phyloP scores from a whole-genome alignment of 805 yeast genomes.

The Yarrowia bubula region DNA sequence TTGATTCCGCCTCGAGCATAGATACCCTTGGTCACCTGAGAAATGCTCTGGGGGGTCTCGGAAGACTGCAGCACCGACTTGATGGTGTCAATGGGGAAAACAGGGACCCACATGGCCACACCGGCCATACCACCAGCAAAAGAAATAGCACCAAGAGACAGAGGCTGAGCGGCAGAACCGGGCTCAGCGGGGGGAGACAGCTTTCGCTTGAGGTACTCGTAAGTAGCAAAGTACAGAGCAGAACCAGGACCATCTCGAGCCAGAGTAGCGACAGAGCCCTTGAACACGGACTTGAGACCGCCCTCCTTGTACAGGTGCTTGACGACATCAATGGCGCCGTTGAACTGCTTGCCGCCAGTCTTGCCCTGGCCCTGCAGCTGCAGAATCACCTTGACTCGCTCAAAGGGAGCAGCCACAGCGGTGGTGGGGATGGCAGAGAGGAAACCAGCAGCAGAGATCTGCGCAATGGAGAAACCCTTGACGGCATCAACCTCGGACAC shows the following conservation, averaged over 20 bases:
- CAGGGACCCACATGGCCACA: conserved; percentile 93
- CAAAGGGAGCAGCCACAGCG: conserved; percentile 95
- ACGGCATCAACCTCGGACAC: conserved; percentile 36
- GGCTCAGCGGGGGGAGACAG: conserved; percentile 46
- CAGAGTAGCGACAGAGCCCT: conserved; percentile 87
- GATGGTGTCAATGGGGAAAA: conserved; percentile 94
- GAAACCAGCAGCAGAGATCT: conserved; percentile 90
- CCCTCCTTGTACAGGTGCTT: conserved; percentile 71
- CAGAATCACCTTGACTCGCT: conserved; percentile 89
- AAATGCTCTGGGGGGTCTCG: conserved; percentile 50
- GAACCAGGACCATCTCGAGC: conserved; percentile 98
- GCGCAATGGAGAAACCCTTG: conserved; percentile 56
- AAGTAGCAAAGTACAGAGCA: conserved; percentile 92
- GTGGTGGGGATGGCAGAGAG: conserved; percentile 94
- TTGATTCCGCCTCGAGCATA: conserved; percentile 76
- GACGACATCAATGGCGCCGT: conserved; percentile 59
- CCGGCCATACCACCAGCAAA: conserved; percentile 96
- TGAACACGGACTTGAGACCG: conserved; percentile 78
- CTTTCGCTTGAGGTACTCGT: conserved; percentile 71
- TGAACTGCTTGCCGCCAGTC: conserved; percentile 41
- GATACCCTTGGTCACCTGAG: conserved; percentile 63
- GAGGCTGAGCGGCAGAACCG: conserved; percentile 50
- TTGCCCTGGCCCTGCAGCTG: conserved; percentile 64
- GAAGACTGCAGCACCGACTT: conserved; percentile 79
- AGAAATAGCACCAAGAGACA: conserved; percentile 72